These are phyloP conservation scores for Paracamarosporium sp. DNA, from an alignment of 2,329 filamentous ascomycete genomes.

Conservation along the genomic window DNA sequence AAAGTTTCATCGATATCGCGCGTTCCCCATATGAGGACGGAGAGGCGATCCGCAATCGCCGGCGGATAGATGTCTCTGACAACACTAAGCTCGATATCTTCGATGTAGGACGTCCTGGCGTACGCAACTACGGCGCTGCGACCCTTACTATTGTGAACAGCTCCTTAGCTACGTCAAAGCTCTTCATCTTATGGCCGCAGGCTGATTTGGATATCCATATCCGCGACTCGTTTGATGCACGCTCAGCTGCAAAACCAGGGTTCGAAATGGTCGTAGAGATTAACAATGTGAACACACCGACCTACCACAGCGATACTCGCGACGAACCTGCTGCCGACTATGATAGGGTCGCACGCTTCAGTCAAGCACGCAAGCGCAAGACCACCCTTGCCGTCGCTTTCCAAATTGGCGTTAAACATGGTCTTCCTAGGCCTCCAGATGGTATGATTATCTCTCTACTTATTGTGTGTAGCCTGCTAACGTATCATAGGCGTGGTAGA, in stretches of 20 bases:
- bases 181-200: slow-evolving; percentile 23
- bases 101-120: slow-evolving; percentile 5
- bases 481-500: slow-evolving; percentile 12
- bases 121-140: slow-evolving; percentile 6
- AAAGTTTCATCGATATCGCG: slow-evolving; percentile 17
- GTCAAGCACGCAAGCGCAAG: slow-evolving; percentile 11
- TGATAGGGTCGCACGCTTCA: slow-evolving; percentile 15
- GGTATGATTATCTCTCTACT: slow-evolving; percentile 5
- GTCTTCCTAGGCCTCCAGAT: slow-evolving; percentile 13
- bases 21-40: slow-evolving; percentile 20
- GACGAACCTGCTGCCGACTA: slow-evolving; percentile 20
- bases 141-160: not conserved
- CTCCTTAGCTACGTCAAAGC: slow-evolving; percentile 13
- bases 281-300: slow-evolving; percentile 21
- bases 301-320: slow-evolving; percentile 22
- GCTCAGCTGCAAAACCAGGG: not conserved
- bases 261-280: slow-evolving; percentile 19
- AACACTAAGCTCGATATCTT: slow-evolving; percentile 6
- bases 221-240: slow-evolving; percentile 4
- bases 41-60: slow-evolving; percentile 8
- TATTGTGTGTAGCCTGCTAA: not conserved
- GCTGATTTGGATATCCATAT: slow-evolving; percentile 20
- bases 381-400: slow-evolving; percentile 14
- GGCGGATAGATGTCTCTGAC: slow-evolving; percentile 14
- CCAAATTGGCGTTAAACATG: slow-evolving; percentile 11